A percentile compares a stretch with the other conserved stretches of the same genome.
Conservation (phyloP, 306 rosid genomes). For the Heteromeles arbutifolia region DNA sequence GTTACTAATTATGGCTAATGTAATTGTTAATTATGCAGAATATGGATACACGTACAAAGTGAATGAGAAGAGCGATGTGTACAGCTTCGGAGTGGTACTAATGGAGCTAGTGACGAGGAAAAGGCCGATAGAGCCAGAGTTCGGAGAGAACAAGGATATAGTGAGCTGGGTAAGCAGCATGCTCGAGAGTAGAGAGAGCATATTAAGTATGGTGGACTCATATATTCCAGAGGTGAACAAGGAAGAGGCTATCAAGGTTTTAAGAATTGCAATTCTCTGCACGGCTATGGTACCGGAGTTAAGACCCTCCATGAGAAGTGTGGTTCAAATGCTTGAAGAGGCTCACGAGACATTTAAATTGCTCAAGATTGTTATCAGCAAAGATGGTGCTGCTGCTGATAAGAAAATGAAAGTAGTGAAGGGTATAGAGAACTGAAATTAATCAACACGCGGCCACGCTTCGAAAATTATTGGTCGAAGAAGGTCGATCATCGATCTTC, state of each 20-base stretch:
- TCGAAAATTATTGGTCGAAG: neutral
- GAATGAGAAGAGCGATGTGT: constrained; percentile 88
- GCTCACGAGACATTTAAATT: constrained; percentile 52
- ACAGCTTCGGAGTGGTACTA: constrained; percentile 86
- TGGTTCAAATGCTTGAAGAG: constrained; percentile 78
- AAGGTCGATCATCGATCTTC: neutral
- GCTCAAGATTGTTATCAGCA: constrained; percentile 46
- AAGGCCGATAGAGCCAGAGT: constrained; percentile 68
- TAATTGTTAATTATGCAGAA: constrained; percentile 37
- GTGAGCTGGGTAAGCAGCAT: constrained; percentile 67
- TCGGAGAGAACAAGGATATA: constrained; percentile 72
- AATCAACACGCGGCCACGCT: neutral
- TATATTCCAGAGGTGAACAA: constrained; percentile 42
- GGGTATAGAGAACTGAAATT: constrained; percentile 10
- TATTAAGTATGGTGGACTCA: constrained; percentile 44
- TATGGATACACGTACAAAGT: constrained; percentile 78
- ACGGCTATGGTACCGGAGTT: constrained; percentile 51
- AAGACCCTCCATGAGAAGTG: constrained; percentile 81
- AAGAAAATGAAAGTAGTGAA: constrained; percentile 18
- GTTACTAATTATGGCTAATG: neutral
- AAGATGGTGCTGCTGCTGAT: constrained; percentile 29
- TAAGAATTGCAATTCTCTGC: constrained; percentile 66
- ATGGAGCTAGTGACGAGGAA: constrained; percentile 83
- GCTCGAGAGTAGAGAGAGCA: constrained; percentile 40
- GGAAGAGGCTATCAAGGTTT: constrained; percentile 63